Conservation (phyloP, 257 asterid genomes). For the Nicotiana sylvestris region DNA sequence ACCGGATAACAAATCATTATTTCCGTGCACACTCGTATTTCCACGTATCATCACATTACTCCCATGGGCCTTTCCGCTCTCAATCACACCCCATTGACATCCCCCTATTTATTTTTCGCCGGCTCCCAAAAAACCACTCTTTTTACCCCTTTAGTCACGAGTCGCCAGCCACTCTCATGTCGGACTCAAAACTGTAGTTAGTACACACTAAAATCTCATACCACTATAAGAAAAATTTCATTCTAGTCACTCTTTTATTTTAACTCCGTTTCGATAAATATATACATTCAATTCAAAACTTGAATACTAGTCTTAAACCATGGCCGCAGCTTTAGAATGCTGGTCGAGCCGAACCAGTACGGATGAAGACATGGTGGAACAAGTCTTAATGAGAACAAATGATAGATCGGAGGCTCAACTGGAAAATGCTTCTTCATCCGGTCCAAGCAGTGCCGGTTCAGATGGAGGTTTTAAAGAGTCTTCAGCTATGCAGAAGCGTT, state of each 20-base stretch:
- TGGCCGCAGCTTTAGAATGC: constrained; percentile 97
- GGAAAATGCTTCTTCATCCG: constrained; percentile 24
- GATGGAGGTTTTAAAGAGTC: constrained; percentile 48
- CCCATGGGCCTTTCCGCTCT: neutral
- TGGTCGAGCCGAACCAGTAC: constrained; percentile 90
- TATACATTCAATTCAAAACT: too few relatives aligned
- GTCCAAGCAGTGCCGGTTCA: constrained; percentile 19
- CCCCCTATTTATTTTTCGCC: neutral
- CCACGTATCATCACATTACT: neutral
- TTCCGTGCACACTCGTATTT: neutral
- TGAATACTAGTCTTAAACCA: constrained; percentile 18
- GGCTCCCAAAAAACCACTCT: too few relatives aligned
- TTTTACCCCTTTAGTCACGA: too few relatives aligned
- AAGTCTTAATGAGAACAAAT: constrained; percentile 71
- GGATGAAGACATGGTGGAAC: constrained; percentile 93
- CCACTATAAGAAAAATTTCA: too few relatives aligned
- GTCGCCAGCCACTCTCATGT: too few relatives aligned
- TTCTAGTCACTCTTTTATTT: too few relatives aligned
- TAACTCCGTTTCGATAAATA: too few relatives aligned
- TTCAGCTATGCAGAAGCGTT: constrained; percentile 71
- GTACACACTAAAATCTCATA: too few relatives aligned
- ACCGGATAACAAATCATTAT: neutral
- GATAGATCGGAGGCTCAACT: constrained; percentile 79
- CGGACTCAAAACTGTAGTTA: too few relatives aligned
- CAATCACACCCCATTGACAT: neutral